A percentile compares a stretch with the other conserved stretches of the same genome.
Evolutionary conservation across 148 eudicot genomes (phyloP).

Genomic region (Rhododendron williamsianum): DNA sequence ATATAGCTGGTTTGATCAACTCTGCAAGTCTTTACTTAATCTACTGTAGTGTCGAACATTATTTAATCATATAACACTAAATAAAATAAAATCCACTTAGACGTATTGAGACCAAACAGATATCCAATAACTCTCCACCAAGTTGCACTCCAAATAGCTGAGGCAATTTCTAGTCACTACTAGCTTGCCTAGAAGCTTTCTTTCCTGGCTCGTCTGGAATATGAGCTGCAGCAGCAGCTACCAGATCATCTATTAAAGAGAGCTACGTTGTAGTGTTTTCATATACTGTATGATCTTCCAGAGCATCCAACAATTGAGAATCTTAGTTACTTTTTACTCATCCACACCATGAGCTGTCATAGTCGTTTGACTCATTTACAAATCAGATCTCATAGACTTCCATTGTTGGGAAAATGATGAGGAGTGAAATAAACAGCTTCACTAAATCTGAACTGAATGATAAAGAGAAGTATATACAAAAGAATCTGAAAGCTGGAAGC

Average conservation of each 20-base stretch:
- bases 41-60: not conserved
- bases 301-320: not conserved
- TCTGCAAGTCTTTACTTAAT: not conserved
- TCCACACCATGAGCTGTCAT: not conserved
- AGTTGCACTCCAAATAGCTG: not conserved
- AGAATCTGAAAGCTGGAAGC: not conserved
- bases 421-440: not conserved
- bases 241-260: not conserved
- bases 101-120: not conserved
- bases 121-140: not conserved
- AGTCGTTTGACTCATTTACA: not conserved
- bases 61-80: not conserved
- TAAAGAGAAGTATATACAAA: not conserved
- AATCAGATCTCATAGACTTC: not conserved
- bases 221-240: slow-evolving; percentile 1
- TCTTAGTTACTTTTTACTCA: not conserved
- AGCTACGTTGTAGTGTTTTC: not conserved
- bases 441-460: not conserved
- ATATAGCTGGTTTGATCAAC: not conserved
- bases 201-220: not conserved
- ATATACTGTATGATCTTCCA: not conserved
- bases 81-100: not conserved
- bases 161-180: not conserved
- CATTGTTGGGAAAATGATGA: not conserved
- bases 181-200: not conserved